A percentile compares a stretch with the other conserved stretches of the same genome.
Conservation (phyloP, 2,329 filamentous ascomycete genomes). For the Thielaviopsis ethacetica region DNA sequence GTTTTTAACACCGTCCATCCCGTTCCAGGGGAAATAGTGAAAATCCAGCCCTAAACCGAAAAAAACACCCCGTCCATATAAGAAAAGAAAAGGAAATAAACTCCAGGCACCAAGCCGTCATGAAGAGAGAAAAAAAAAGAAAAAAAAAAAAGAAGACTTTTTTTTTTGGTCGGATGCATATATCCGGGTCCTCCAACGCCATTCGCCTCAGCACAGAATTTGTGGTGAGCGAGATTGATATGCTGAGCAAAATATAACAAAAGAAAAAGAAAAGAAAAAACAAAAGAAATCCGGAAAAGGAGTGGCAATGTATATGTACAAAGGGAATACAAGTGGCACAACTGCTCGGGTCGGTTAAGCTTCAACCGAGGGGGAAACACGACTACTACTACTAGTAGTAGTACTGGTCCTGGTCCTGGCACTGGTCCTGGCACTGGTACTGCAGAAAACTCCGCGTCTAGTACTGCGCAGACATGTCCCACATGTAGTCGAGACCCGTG, state of each 20-base stretch:
- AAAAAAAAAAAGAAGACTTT: constrained; percentile 10
- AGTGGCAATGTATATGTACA: background rate
- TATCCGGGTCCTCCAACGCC: background rate
- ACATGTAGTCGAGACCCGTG: background rate
- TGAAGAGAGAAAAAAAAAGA: constrained; percentile 8
- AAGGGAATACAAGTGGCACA: background rate
- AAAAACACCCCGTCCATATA: constrained; percentile 1
- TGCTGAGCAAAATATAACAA: background rate
- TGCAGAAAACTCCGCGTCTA: background rate
- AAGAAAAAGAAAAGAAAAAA: constrained; percentile 1
- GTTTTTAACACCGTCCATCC: constrained; percentile 7
- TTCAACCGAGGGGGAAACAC: too few relatives aligned
- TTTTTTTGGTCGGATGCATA: constrained; percentile 5
- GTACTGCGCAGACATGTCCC: background rate
- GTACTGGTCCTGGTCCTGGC: too few relatives aligned
- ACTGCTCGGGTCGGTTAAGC: background rate
- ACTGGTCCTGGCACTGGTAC: background rate
- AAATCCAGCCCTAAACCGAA: constrained; percentile 11
- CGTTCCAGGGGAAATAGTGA: constrained; percentile 2
- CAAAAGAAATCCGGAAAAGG: background rate
- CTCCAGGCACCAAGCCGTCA: background rate
- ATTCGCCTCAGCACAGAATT: background rate
- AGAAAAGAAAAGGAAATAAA: constrained; percentile 11
- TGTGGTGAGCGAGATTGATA: background rate
- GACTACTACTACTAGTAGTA: too few relatives aligned